Evolutionary conservation across 345 rosid genomes (phyloP).

Genomic region (Sisymbrium altissimum): DNA sequence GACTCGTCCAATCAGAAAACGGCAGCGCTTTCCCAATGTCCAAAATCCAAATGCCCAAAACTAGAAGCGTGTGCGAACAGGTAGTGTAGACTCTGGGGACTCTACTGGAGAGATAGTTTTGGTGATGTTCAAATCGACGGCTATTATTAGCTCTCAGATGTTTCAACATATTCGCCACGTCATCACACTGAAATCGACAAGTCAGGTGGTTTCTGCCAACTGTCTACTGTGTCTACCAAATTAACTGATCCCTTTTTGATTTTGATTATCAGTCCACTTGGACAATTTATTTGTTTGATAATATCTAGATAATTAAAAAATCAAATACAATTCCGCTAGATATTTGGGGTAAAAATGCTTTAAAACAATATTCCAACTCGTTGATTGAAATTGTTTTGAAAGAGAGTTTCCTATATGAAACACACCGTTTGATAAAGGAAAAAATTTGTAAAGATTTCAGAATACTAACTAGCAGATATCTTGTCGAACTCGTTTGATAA

Average conservation of each 20-base stretch:
- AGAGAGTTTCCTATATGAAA: neutral
- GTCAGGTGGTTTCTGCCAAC: slow-evolving; percentile 17
- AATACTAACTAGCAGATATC: neutral
- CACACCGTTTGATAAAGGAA: neutral
- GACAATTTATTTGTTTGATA: too few species aligned
- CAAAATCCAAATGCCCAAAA: neutral
- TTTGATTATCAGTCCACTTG: neutral
- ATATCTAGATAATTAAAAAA: neutral
- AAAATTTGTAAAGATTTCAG: neutral
- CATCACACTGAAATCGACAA: slow-evolving; percentile 26
- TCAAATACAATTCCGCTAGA: neutral
- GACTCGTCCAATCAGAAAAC: slow-evolving; percentile 13
- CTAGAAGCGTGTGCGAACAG: neutral
- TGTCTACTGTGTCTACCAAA: slow-evolving; percentile 11
- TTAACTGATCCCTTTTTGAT: neutral
- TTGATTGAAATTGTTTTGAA: neutral
- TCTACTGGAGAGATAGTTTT: neutral
- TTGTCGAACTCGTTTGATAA: neutral
- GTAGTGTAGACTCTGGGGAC: neutral
- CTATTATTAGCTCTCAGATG: neutral
- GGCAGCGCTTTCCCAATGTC: neutral
- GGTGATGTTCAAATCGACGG: slow-evolving; percentile 18
- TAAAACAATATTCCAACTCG: neutral
- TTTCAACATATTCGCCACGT: slow-evolving; percentile 5
- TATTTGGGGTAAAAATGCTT: neutral